These are phyloP conservation scores for Ramichloridium luteum DNA, from an alignment of 2,329 filamentous ascomycete species.

Conservation along the genomic window DNA sequence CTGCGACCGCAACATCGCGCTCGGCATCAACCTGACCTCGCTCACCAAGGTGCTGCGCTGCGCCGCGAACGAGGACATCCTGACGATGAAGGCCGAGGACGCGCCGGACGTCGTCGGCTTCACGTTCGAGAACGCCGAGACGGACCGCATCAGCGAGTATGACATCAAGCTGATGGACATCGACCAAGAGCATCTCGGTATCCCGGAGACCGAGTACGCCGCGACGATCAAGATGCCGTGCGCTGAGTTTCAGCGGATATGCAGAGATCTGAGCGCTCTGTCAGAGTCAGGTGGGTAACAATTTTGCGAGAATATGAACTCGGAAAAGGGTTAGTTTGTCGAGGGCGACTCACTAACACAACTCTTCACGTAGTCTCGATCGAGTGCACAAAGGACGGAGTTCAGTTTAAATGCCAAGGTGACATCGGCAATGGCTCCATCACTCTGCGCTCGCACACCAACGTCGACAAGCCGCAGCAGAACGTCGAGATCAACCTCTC, in stretches of 20 bases:
- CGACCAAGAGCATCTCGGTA: slow-evolving; percentile 97
- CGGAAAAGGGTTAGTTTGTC: neutral
- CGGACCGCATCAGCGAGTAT: slow-evolving; percentile 92
- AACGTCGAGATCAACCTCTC: slow-evolving; percentile 82
- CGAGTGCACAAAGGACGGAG: slow-evolving; percentile 90
- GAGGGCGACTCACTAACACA: too few species aligned
- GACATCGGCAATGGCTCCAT: slow-evolving; percentile 95
- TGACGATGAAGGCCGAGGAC: slow-evolving; percentile 96
- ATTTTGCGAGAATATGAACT: neutral
- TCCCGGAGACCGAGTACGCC: slow-evolving; percentile 97
- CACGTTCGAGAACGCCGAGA: slow-evolving; percentile 79
- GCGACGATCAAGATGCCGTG: slow-evolving; percentile 83
- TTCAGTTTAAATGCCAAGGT: slow-evolving; percentile 86
- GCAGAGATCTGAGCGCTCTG: slow-evolving; percentile 78
- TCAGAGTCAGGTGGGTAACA: slow-evolving; percentile 75
- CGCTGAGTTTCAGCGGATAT: slow-evolving; percentile 86
- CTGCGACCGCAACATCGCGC: slow-evolving; percentile 97
- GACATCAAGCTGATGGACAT: slow-evolving; percentile 99
- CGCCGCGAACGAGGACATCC: slow-evolving; percentile 83
- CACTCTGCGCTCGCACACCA: slow-evolving; percentile 76
- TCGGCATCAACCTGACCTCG: slow-evolving; percentile 92
- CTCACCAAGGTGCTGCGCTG: slow-evolving; percentile 95
- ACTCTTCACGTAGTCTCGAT: slow-evolving; percentile 94
- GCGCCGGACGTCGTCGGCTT: slow-evolving; percentile 91
- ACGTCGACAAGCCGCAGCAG: slow-evolving; percentile 76